Conservation (phyloP, 805 yeast genomes). For the Metschnikowia drakensbergensis region DNA sequence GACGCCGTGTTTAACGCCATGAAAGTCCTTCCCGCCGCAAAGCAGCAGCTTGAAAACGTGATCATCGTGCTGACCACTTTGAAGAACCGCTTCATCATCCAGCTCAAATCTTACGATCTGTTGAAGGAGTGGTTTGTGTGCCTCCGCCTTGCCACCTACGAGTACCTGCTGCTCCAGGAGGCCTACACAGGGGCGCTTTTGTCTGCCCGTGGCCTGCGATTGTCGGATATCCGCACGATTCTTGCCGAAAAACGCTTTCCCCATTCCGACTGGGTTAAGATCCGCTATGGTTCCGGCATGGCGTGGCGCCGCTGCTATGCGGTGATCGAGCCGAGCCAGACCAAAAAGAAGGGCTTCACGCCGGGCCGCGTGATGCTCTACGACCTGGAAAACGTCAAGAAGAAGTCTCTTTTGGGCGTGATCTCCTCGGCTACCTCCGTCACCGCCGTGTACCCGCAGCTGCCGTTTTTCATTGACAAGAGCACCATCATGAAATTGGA, state of each 20-base stretch:
- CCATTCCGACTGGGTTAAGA: constrained; percentile 93
- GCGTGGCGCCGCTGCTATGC: constrained; percentile 96
- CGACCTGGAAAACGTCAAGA: constrained; percentile 75
- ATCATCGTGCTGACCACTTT: constrained; percentile 89
- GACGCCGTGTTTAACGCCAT: constrained; percentile 83
- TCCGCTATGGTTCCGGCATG: constrained; percentile 95
- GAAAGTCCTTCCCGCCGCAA: constrained; percentile 60
- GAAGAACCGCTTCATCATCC: constrained; percentile 82
- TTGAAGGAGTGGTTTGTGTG: constrained; percentile 80
- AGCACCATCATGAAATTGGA: constrained; percentile 87
- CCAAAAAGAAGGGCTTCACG: constrained; percentile 44
- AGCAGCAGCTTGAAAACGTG: constrained; percentile 63
- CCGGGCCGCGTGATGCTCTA: constrained; percentile 75
- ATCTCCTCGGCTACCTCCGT: constrained; percentile 66
- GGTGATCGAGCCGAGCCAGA: constrained; percentile 69
- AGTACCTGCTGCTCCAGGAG: constrained; percentile 80
- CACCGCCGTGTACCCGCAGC: constrained; percentile 90
- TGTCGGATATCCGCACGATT: constrained; percentile 82
- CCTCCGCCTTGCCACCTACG: constrained; percentile 74
- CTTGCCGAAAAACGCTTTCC: constrained; percentile 79
- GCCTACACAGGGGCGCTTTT: constrained; percentile 95
- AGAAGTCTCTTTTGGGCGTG: constrained; percentile 72
- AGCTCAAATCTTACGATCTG: constrained; percentile 62
- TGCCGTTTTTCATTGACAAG: constrained; percentile 74
- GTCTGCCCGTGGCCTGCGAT: constrained; percentile 83